phyloP scores from a whole-genome alignment of 129 eudicot genomes.

The Saposhnikovia divaricata region DNA sequence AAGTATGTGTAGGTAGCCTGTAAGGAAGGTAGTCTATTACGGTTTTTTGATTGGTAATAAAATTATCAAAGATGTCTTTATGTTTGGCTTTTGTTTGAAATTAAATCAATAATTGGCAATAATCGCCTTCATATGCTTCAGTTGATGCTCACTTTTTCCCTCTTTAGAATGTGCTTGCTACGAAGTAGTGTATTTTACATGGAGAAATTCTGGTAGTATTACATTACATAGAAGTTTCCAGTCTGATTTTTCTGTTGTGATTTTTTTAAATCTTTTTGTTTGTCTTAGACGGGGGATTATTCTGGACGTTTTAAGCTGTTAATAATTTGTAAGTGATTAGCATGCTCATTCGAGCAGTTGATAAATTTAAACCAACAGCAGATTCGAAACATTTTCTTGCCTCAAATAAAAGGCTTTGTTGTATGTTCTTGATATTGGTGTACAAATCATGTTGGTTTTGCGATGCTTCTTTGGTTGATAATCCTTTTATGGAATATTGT shows the following conservation, averaged over 20 bases:
- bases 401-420: neutral
- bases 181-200: too few relatives aligned
- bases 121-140: neutral
- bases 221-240: neutral
- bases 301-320: neutral
- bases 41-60: too few relatives aligned
- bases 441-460: neutral
- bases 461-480: neutral
- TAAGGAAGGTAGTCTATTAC: too few relatives aligned
- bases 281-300: neutral
- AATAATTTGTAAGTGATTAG: neutral
- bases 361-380: neutral
- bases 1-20: neutral
- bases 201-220: too few relatives aligned
- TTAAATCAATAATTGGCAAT: neutral
- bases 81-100: neutral
- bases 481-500: neutral
- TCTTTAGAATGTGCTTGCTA: neutral
- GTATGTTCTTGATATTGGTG: neutral
- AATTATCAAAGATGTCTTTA: neutral
- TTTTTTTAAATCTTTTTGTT: neutral
- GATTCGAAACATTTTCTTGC: neutral
- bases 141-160: neutral
- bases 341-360: neutral
- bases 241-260: neutral